Evolutionary conservation across 768 basidiomycete species (phyloP), one percentile per base, ranked within the genome.

Genomic region (Psilocybe tampanensis): DNA sequence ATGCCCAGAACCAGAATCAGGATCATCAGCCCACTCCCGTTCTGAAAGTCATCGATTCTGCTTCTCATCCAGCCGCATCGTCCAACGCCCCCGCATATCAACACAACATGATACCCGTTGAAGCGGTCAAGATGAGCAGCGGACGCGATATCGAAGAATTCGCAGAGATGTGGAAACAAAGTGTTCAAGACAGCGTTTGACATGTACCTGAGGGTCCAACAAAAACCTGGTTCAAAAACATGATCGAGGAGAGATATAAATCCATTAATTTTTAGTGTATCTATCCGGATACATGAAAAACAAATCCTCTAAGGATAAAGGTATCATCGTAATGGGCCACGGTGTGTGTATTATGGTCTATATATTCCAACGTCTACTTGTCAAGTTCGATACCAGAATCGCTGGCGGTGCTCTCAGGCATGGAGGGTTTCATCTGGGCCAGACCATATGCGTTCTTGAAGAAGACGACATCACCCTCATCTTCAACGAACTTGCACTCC

Each of bases 401-500:
- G 58, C 76, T 80, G 19, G 76, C 78, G n/a, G 73, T 78, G 52
- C 52, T 44, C 57, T 91, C 88, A n/a, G 72, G 65, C 64, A 89
- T 85, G 43, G 86, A 80, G 8, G 89, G 86, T 60, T 85, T 82
- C 65, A 81, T 77, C 59, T 86, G 74, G 45, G 94, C 92, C 41
- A 94, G 72, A 57, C 96, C 96, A 39, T 76, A 64, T 3, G 89
- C 85, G 65, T 98, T 91, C 82, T 94, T 94, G 84, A 87, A 96
- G 78, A 95, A 95, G 57, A 95, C 70, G 59, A 97, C 85, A 63
- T 92, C 86, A 39, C 94, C 95, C 64, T 92, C 89, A 68, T 98
- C 94, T 73, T 98, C 96, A 45, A 99, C 90, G 70, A 94, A 98
- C 85, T 89, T 90, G 89, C 92, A 94, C 64, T 86, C 83, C 63